Evolutionary conservation across 306 rosid genomes (phyloP).

Genomic region (Vigna nakashimae): DNA sequence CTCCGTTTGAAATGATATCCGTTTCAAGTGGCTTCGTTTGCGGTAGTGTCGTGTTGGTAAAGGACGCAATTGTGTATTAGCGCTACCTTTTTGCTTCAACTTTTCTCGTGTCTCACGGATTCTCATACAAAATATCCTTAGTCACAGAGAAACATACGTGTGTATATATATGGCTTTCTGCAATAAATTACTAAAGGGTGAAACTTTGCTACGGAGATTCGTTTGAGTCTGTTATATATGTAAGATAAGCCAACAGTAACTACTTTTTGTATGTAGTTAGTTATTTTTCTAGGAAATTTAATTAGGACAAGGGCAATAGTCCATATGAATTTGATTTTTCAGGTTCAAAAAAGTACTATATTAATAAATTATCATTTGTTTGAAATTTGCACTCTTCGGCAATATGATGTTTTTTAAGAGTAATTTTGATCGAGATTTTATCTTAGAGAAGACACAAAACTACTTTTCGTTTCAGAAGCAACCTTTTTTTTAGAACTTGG

Average conservation of each 20-base stretch:
- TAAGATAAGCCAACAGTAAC: slow-evolving; percentile 5
- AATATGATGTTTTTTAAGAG: neutral
- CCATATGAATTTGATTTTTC: too few relatives aligned
- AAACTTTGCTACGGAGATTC: neutral
- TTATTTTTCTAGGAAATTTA: neutral
- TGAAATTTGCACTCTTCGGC: neutral
- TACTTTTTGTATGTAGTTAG: slow-evolving; percentile 12
- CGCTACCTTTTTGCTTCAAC: slow-evolving; percentile 33
- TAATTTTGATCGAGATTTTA: neutral
- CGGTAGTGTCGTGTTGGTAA: slow-evolving; percentile 38
- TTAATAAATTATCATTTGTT: too few relatives aligned
- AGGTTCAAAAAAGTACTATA: too few relatives aligned
- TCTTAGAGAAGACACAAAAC: too few relatives aligned
- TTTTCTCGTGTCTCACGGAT: slow-evolving; percentile 49
- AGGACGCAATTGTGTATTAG: slow-evolving; percentile 1
- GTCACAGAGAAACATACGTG: slow-evolving; percentile 6
- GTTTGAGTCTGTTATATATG: slow-evolving; percentile 4
- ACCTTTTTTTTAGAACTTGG: too few relatives aligned
- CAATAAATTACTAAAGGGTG: slow-evolving; percentile 17
- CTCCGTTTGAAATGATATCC: neutral
- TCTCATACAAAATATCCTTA: slow-evolving; percentile 28
- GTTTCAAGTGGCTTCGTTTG: neutral
- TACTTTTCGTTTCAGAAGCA: too few relatives aligned
- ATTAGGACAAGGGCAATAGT: neutral
- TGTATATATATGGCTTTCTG: slow-evolving; percentile 5